A percentile compares a stretch with the other conserved stretches of the same genome.
phyloP scores from a whole-genome alignment of 148 eudicot genomes.

The Tetragonia tetragonoides region DNA sequence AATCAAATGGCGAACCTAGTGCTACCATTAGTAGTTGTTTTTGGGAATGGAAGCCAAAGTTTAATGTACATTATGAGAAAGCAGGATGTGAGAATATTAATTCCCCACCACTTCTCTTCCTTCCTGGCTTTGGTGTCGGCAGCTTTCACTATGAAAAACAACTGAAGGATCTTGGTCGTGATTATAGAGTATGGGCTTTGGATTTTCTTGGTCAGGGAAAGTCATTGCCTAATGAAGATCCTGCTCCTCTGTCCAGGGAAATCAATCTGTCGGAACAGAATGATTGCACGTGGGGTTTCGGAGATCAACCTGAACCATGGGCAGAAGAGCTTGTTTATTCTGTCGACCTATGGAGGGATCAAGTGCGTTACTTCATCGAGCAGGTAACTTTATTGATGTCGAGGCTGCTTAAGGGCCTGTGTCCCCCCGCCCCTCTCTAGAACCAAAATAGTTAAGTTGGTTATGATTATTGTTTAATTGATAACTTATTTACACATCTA shows the following conservation, averaged over 20 bases:
- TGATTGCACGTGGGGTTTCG: conserved; percentile 72
- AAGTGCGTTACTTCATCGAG: conserved; percentile 73
- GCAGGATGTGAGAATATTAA: conserved; percentile 60
- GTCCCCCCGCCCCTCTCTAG: neutral
- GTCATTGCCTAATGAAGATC: conserved; percentile 88
- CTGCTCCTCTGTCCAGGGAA: conserved; percentile 47
- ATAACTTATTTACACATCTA: too few species aligned
- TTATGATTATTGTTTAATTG: neutral
- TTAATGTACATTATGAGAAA: conserved; percentile 70
- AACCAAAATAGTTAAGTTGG: too few species aligned
- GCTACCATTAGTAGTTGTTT: conserved; percentile 58
- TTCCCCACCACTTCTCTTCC: conserved; percentile 76
- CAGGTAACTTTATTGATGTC: conserved; percentile 46
- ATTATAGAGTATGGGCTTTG: conserved; percentile 77
- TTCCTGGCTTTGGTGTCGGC: conserved; percentile 98
- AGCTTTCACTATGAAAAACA: conserved; percentile 94
- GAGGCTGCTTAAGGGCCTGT: neutral
- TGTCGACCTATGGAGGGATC: conserved; percentile 87
- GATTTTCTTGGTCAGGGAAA: conserved; percentile 97
- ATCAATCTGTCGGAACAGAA: conserved; percentile 22
- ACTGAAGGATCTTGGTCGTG: conserved; percentile 82
- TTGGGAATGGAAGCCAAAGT: conserved; percentile 91
- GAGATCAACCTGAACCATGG: conserved; percentile 83
- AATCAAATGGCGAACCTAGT: conserved; percentile 48
- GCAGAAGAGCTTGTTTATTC: conserved; percentile 87